A percentile compares a stretch with the other conserved stretches of the same genome.
phyloP scores from a whole-genome alignment of 2,329 filamentous ascomycete species.

The Myotisia sp. region DNA sequence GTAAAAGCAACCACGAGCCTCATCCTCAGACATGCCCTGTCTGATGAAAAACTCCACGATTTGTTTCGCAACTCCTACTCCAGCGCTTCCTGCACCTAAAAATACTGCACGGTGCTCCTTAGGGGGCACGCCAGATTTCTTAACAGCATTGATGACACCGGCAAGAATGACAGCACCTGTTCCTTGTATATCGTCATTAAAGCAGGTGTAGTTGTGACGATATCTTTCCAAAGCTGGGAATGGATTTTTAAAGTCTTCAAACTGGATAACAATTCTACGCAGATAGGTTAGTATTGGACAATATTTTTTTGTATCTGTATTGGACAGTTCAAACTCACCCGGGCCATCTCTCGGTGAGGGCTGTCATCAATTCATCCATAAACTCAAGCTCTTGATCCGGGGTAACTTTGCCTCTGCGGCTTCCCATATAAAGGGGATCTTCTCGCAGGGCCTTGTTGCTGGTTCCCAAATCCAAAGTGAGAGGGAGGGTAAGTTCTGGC shows the following conservation, averaged over 20 bases:
- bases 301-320: no score
- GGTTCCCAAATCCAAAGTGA: conserved; percentile 50
- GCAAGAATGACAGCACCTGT: conserved; percentile 89
- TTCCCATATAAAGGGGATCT: conserved; percentile 83
- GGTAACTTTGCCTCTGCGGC: conserved; percentile 66
- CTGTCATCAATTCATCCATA: conserved; percentile 94
- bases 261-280: conserved; percentile 62
- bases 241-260: conserved; percentile 95
- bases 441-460: conserved; percentile 50
- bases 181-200: conserved; percentile 97
- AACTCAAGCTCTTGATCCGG: conserved; percentile 73
- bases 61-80: conserved; percentile 95
- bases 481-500: conserved; percentile 52
- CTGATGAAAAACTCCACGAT: conserved; percentile 94
- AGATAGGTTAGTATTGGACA: no score
- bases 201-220: conserved; percentile 77
- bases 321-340: conserved; percentile 32
- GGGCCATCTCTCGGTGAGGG: conserved; percentile 63
- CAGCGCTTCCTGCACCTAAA: conserved; percentile 87
- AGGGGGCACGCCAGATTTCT: conserved; percentile 68
- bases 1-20: conserved; percentile 85
- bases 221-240: conserved; percentile 89
- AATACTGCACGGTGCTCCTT: conserved; percentile 92
- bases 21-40: conserved; percentile 74
- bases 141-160: conserved; percentile 62